Evolutionary conservation across 2,329 filamentous ascomycete species (phyloP).

Genomic region (Gnomoniopsis smithogilvyi): DNA sequence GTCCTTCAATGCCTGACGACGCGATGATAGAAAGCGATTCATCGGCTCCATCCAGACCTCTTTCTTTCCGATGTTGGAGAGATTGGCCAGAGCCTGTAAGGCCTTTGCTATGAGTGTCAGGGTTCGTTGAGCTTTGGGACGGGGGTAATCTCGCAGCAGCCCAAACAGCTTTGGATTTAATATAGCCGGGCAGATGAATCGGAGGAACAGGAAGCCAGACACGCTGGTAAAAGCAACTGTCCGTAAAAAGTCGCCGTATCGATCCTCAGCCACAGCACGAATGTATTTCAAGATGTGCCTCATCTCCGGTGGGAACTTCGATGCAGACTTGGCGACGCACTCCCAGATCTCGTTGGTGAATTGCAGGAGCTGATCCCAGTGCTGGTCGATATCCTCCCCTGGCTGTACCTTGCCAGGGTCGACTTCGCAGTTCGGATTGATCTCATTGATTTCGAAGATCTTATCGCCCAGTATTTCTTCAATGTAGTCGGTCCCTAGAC

Average conservation of each 20-base stretch:
- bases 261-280: slow-evolving; percentile 86
- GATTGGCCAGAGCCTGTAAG: slow-evolving; percentile 84
- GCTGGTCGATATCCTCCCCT: slow-evolving; percentile 71
- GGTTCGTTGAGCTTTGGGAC: slow-evolving; percentile 77
- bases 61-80: slow-evolving; percentile 88
- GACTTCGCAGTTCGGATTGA: slow-evolving; percentile 90
- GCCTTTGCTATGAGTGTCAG: slow-evolving; percentile 91
- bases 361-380: slow-evolving; percentile 75
- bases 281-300: slow-evolving; percentile 87
- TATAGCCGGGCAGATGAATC: slow-evolving; percentile 95
- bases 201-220: slow-evolving; percentile 88
- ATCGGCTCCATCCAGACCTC: slow-evolving; percentile 99
- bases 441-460: slow-evolving; percentile 83
- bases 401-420: slow-evolving; percentile 76
- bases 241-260: slow-evolving; percentile 87
- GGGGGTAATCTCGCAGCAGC: slow-evolving; percentile 77
- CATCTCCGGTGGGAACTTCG: slow-evolving; percentile 75
- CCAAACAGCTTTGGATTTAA: slow-evolving; percentile 93
- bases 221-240: slow-evolving; percentile 92
- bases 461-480: slow-evolving; percentile 84
- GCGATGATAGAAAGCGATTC: slow-evolving; percentile 78
- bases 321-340: slow-evolving; percentile 71
- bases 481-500: slow-evolving; percentile 88
- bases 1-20: slow-evolving; percentile 77
- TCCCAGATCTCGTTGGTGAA: slow-evolving; percentile 84